Evolutionary conservation across 805 yeast species (phyloP), one percentile per base, ranked within the genome.

Genomic region (Candida argentea): DNA sequence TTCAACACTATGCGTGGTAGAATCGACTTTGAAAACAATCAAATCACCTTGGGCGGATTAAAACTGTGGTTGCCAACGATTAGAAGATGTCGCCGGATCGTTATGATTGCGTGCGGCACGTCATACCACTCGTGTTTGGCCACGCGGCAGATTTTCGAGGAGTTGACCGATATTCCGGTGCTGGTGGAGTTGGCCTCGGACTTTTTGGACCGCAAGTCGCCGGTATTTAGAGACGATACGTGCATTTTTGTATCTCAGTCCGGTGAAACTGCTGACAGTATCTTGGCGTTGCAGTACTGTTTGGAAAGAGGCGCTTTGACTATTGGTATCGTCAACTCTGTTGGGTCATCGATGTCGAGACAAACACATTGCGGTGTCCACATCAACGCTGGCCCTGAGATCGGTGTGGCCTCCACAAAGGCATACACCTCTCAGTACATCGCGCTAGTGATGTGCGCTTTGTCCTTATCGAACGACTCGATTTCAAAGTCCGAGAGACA

Each of bases 1-100:
- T 81, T 87, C 55, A 91, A 91, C 66, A 91, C 99, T 28, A 91
- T 91, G 98, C 81, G 98, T 68, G 99, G 99, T 50, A 84, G 99
- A 67, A 69, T 91, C 37, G 97, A 91, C 58, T 91, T 91, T 50
- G 86, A 76, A 25, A 76, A 77, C 52, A 67, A 69, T 44, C 65
- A 61, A 24, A 80, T 91, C 42, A 81, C 72, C 40, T 68, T 91
- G 36, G 98, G 98, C 49, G 99, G 99, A 22, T 69, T 91, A 48
- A 74, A 80, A 43, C 68, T 80, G 10, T 83, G 77, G 70, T 65
- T 91, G 38, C 76, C 91, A 16, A 82, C 91, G 25, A 83, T 91
- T 38, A 75, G 97, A 61, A 76, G 95, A 50, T 86, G 95, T 44
- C 76, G 96, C 61, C 76, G 98, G 59, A 71, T 91, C 46, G 83